A percentile compares a stretch with the other conserved stretches of the same genome.
Conservation (phyloP, 1,284 basidiomycete species). For the Earliella scabrosa region DNA sequence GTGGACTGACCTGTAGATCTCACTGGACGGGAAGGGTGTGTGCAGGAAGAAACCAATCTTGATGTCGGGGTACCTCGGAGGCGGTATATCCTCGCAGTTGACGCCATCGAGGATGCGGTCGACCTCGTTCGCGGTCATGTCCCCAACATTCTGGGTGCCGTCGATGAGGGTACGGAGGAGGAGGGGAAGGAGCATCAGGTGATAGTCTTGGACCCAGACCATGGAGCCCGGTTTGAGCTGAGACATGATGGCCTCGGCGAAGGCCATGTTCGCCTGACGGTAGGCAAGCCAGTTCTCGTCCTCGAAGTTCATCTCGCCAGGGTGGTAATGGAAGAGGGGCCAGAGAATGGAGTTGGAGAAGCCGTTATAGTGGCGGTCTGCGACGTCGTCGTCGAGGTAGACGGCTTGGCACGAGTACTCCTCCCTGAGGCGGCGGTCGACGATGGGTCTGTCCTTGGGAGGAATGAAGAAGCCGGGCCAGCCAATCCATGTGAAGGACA, state of each 20-base stretch:
- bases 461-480: constrained; percentile 94
- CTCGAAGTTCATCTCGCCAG: constrained; percentile 99
- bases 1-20: constrained; percentile 87
- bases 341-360: constrained; percentile 99
- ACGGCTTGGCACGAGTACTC: constrained; percentile 98
- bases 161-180: constrained; percentile 89
- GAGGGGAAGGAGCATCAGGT: constrained; percentile 97
- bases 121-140: constrained; percentile 70
- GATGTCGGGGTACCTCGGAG: constrained; percentile 57
- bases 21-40: constrained; percentile 97
- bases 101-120: constrained; percentile 80
- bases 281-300: constrained; percentile 98
- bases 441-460: constrained; percentile 80
- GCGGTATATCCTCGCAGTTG: constrained; percentile 55
- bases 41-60: constrained; percentile 99
- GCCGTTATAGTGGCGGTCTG: constrained; percentile 97
- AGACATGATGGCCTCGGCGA: constrained; percentile 86
- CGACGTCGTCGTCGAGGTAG: constrained; percentile 96
- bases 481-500: constrained; percentile 96
- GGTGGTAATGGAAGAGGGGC: constrained; percentile 99
- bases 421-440: constrained; percentile 88
- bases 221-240: constrained; percentile 87
- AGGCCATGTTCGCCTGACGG: constrained; percentile 94
- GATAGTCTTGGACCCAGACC: constrained; percentile 99
- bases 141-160: constrained; percentile 61